Base-by-base conservation (phyloP, 2,329 filamentous ascomycete species). In the Cryphonectria radicalis region DNA sequence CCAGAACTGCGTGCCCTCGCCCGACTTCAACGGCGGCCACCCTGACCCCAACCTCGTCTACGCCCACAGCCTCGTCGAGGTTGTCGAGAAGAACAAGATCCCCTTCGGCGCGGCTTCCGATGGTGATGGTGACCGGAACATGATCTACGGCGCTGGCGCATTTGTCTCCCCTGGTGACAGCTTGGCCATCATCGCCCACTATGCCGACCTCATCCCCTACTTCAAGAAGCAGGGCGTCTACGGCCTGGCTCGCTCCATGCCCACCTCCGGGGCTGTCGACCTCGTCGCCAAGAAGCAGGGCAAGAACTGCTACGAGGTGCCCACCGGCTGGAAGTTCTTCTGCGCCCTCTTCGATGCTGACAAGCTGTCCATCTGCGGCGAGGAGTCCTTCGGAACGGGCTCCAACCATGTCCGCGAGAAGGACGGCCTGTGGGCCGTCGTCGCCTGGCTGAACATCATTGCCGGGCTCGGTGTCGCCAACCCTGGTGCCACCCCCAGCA, bases 371-470 rank as follows among this genome's bases (percentile, higher is more conserved):
- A 99, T 99, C 81, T 99, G 96, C 80, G 96, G 96, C 72, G 96
- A 99, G 84, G 96, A 99, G 88, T 96, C 93, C 75, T 99, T 99
- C 82, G 96, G 96, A 76, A 99, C 96, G 14, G 96, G 96, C 55
- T 97, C 93, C 83, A 98, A 99, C 86, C 96, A 99, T 84, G 97
- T 99, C 79, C 94, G 96, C 77, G 96, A 99, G 86, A 99, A 99
- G 89, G 96, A 99, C 79, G 96, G 96, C 74, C 89, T 99, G 59
- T 99, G 96, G 96, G 96, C 96, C 73, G 89, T 99, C 74, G 92
- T 98, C 68, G 96, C 96, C 43, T 99, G 96, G 96, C 86, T 99
- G 78, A 99, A 99, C 87, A 97, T 99, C 82, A 97, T 99, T 78
- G 96, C 96, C 73, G 95, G 93, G 75, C 90, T 98, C 64, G 95